These are phyloP conservation scores for Pinus albicaulis DNA, from an alignment of 75 land plant species.

Conservation along the genomic window DNA sequence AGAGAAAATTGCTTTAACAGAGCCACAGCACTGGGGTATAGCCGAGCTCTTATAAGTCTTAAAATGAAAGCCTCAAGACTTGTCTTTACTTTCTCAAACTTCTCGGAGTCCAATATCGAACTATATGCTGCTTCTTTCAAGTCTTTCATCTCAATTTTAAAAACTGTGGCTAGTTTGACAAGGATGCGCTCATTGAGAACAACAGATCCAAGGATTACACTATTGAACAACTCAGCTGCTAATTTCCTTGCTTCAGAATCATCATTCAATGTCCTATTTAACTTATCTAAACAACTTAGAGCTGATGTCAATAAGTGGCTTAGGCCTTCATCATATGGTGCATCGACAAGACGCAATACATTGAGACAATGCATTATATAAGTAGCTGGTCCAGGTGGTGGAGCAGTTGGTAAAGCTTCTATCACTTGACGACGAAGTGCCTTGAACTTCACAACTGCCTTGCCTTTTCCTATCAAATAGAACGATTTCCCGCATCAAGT, in stretches of 20 bases:
- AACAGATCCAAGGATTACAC: conserved; percentile 32
- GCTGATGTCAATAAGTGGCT: conserved; percentile 64
- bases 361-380: conserved; percentile 59
- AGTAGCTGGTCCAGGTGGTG: conserved; percentile 63
- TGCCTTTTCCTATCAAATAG: conserved; percentile 43
- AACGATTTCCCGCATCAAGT: no score
- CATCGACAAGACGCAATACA: conserved; percentile 42
- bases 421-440: conserved; percentile 57
- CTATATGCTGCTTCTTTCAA: conserved; percentile 19
- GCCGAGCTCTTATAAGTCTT: conserved; percentile 38
- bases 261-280: conserved; percentile 17
- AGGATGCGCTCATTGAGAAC: conserved; percentile 53
- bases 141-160: conserved; percentile 49
- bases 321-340: conserved; percentile 43
- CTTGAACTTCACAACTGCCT: conserved; percentile 62
- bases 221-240: conserved; percentile 51
- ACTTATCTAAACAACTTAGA: conserved; percentile 32
- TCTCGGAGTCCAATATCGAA: conserved; percentile 15
- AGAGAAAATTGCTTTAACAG: conserved; percentile 67
- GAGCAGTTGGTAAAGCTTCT: conserved; percentile 30
- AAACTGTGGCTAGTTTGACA: conserved; percentile 56
- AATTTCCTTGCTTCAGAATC: conserved; percentile 24
- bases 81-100: conserved; percentile 11
- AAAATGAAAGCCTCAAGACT: conserved; percentile 36
- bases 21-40: conserved; percentile 58